A percentile compares a stretch with the other conserved stretches of the same genome.
phyloP scores from a whole-genome alignment of 2,329 filamentous ascomycete species.

The Trichophyton benhamiae region DNA sequence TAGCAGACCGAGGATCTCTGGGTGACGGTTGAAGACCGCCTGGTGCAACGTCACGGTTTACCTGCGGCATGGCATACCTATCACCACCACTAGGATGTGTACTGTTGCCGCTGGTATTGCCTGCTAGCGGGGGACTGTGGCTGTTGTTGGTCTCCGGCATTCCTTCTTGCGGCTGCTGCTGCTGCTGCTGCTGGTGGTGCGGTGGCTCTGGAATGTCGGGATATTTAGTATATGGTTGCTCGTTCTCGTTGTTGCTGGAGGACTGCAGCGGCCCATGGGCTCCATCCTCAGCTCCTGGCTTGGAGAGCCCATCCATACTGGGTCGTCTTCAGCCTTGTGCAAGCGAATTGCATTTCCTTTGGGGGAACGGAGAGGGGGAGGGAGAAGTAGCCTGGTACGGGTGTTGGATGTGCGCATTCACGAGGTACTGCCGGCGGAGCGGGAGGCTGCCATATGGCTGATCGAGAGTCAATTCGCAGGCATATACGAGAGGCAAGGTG shows the following conservation, averaged over 20 bases:
- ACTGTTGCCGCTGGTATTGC: neutral
- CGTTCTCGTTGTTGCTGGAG: neutral
- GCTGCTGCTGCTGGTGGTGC: neutral
- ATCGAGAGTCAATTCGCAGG: neutral
- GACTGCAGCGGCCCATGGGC: neutral
- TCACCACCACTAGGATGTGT: neutral
- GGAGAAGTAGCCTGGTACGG: neutral
- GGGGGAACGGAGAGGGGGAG: neutral
- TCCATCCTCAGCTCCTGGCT: neutral
- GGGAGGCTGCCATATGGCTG: neutral
- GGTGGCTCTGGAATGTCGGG: neutral
- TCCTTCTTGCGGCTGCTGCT: neutral
- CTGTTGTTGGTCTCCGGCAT: neutral
- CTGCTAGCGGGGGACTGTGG: neutral
- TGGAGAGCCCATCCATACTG: slow-evolving; percentile 2
- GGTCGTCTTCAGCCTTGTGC: slow-evolving; percentile 3
- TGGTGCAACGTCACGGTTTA: neutral
- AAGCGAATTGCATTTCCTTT: slow-evolving; percentile 3
- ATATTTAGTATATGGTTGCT: slow-evolving; percentile 1
- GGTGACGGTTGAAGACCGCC: slow-evolving; percentile 30
- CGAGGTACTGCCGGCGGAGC: neutral
- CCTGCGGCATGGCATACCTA: neutral
- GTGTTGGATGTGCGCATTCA: neutral
- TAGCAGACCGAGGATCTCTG: slow-evolving; percentile 20
- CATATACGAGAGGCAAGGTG: neutral